Evolutionary conservation across 78 protist genomes (phyloP).

Genomic region (slime mould (Dictyostelium discoideum)): DNA sequence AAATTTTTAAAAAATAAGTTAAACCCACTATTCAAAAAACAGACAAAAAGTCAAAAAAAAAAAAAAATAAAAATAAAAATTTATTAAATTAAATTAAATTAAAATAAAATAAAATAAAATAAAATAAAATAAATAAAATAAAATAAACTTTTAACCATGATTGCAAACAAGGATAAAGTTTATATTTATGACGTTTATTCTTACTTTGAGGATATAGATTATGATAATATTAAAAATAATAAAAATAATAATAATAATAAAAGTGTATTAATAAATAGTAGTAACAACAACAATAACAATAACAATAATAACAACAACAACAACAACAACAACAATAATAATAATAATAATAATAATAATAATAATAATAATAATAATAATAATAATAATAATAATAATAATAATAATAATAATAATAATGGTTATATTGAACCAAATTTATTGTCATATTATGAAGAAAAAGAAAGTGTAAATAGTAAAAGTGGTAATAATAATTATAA

Average conservation of each 20-base stretch:
- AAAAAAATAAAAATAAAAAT: background rate
- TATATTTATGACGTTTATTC: conserved; percentile 58
- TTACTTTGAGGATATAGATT: conserved; percentile 21
- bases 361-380: background rate
- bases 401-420: background rate
- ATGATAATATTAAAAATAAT: background rate
- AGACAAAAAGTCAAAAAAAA: background rate
- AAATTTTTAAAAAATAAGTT: background rate
- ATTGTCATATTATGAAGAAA: conserved; percentile 5
- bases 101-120: background rate
- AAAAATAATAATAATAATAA: background rate
- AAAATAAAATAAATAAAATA: background rate
- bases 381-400: no score
- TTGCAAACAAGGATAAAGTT: conserved; percentile 24
- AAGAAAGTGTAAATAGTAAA: background rate
- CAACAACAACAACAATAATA: background rate
- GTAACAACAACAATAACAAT: background rate
- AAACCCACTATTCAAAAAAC: no score
- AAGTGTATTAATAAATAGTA: background rate
- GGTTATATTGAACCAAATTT: conserved; percentile 12
- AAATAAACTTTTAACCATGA: background rate
- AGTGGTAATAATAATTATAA: background rate
- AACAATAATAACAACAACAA: background rate
- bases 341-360: background rate
- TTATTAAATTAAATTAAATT: background rate